A percentile compares a stretch with the other conserved stretches of the same genome.
Evolutionary conservation across 257 asterid species (phyloP).

Genomic region (Anisodus acutangulus): DNA sequence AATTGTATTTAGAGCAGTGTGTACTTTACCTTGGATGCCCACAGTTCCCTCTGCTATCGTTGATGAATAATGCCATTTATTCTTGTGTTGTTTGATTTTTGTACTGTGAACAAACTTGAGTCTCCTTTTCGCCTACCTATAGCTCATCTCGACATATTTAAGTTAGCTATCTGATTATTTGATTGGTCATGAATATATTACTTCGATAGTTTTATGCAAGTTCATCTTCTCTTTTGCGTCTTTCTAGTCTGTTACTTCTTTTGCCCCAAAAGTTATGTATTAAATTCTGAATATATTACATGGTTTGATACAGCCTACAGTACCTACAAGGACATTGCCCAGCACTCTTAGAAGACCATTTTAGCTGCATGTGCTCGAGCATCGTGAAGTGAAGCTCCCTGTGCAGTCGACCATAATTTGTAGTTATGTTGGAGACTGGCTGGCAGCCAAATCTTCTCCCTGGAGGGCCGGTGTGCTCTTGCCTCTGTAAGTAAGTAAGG

Average conservation of each 20-base stretch:
- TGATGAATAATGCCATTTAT: neutral
- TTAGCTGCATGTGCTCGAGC: conserved; percentile 60
- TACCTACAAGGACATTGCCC: conserved; percentile 60
- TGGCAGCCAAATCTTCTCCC: conserved; percentile 26
- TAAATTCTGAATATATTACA: conserved; percentile 17
- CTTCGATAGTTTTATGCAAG: neutral
- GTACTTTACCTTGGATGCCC: neutral
- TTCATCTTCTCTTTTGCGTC: conserved; percentile 11
- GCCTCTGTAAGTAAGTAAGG: conserved; percentile 49
- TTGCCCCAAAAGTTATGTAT: neutral
- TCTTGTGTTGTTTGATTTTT: neutral
- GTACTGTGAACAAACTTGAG: neutral
- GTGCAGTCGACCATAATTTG: conserved; percentile 40
- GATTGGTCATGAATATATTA: neutral
- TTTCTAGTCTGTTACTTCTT: neutral
- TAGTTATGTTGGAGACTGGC: conserved; percentile 37
- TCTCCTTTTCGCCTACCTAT: neutral
- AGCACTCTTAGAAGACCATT: conserved; percentile 64
- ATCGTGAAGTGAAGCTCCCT: conserved; percentile 44
- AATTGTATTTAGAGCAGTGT: neutral
- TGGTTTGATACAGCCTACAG: conserved; percentile 53
- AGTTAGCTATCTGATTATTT: neutral
- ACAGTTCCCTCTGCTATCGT: conserved; percentile 20
- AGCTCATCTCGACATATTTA: neutral
- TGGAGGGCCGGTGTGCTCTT: conserved; percentile 39